Percentiles rank a stretch among this genome's conserved stretches.
Evolutionary conservation across 495 filamentous ascomycete species (phyloP).

Genomic region (Thozetella sp.): DNA sequence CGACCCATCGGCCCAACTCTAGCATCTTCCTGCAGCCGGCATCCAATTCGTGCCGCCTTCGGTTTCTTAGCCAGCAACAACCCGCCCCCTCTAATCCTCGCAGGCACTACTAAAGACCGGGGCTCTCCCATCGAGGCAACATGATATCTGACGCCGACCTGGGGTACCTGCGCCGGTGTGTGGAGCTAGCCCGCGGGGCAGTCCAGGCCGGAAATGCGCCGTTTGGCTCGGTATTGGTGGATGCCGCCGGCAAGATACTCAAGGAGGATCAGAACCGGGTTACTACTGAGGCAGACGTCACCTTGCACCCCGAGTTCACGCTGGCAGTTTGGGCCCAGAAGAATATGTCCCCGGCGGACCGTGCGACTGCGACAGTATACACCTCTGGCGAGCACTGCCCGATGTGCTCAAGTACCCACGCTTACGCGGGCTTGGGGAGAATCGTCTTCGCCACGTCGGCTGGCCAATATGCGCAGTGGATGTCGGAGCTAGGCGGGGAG

Average conservation of each 20-base stretch:
- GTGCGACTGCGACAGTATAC: slow-evolving; percentile 25
- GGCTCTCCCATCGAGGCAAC: too few relatives aligned
- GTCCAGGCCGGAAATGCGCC: slow-evolving; percentile 30
- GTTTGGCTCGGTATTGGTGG: slow-evolving; percentile 22
- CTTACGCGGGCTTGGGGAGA: slow-evolving; percentile 22
- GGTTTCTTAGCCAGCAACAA: too few relatives aligned
- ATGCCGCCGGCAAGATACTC: not conserved
- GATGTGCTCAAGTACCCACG: slow-evolving; percentile 34
- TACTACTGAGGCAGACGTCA: slow-evolving; percentile 7
- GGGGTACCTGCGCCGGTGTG: slow-evolving; percentile 4
- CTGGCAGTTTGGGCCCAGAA: slow-evolving; percentile 16
- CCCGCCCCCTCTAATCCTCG: too few relatives aligned
- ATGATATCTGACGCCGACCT: not conserved
- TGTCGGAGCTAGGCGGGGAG: slow-evolving; percentile 2
- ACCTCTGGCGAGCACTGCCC: slow-evolving; percentile 37
- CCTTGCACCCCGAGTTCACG: slow-evolving; percentile 18
- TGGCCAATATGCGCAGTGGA: slow-evolving; percentile 8
- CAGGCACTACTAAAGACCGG: too few relatives aligned
- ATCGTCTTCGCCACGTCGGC: slow-evolving; percentile 23
- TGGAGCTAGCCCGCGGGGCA: slow-evolving; percentile 27
- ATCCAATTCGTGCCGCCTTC: too few relatives aligned
- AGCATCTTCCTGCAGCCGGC: too few relatives aligned
- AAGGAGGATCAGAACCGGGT: slow-evolving; percentile 16
- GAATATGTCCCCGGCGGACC: slow-evolving; percentile 21
- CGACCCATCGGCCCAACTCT: too few relatives aligned